phyloP scores from a whole-genome alignment of 164 flowering plant species.

The Echeveria elegans region DNA sequence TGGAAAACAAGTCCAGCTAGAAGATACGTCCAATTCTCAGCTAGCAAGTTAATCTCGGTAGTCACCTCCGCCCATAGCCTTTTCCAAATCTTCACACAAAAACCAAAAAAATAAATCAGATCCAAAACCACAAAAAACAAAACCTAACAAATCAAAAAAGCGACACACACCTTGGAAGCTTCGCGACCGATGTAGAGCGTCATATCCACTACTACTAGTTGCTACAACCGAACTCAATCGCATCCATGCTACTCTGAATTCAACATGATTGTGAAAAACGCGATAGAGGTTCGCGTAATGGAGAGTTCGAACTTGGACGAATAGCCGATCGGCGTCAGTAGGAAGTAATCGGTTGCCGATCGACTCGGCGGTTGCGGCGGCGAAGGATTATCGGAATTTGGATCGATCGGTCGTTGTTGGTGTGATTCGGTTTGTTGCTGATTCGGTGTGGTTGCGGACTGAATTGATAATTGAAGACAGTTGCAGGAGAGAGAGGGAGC shows the following conservation, averaged over 20 bases:
- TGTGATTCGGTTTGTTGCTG: not conserved
- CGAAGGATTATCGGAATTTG: too few species aligned
- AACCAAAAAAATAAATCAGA: not conserved
- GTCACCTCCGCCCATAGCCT: slow-evolving; percentile 64
- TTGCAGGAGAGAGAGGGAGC: not conserved
- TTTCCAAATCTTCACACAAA: slow-evolving; percentile 64
- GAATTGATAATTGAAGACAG: not conserved
- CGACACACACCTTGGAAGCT: slow-evolving; percentile 57
- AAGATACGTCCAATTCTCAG: slow-evolving; percentile 82
- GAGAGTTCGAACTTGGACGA: too few species aligned
- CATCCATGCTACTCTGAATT: not conserved
- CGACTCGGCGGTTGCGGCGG: too few species aligned
- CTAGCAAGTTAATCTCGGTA: slow-evolving; percentile 61
- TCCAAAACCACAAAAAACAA: not conserved
- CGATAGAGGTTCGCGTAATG: not conserved
- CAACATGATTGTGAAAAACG: not conserved
- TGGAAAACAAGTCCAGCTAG: slow-evolving; percentile 74
- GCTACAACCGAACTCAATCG: not conserved
- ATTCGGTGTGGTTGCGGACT: not conserved
- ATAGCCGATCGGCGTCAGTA: not conserved
- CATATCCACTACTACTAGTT: slow-evolving; percentile 20
- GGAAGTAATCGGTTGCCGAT: too few species aligned
- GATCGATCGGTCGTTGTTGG: too few species aligned
- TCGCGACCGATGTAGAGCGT: slow-evolving; percentile 88
- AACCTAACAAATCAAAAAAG: too few species aligned